phyloP scores from a whole-genome alignment of 306 rosid genomes.

The Prunus davidiana region DNA sequence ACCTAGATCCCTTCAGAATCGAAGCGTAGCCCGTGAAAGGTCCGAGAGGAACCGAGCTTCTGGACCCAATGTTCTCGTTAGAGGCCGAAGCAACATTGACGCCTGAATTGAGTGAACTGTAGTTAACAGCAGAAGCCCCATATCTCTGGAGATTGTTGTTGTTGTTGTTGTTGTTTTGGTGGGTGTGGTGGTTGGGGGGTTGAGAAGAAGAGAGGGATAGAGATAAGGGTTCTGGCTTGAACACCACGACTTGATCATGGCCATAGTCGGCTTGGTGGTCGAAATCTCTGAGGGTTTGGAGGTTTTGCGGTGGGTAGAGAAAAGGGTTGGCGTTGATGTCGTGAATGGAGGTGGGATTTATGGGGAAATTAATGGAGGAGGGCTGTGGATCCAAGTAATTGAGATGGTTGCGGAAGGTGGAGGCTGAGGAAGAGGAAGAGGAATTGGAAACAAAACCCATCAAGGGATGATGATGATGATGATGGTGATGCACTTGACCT shows the following conservation, averaged over 20 bases:
- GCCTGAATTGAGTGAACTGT: slow-evolving; percentile 2
- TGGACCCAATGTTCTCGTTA: slow-evolving; percentile 6
- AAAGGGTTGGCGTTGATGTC: slow-evolving; percentile 40
- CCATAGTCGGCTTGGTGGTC: slow-evolving; percentile 17
- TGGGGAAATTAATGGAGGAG: slow-evolving; percentile 21
- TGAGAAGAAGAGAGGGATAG: slow-evolving; percentile 65
- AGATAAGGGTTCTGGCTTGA: slow-evolving; percentile 73
- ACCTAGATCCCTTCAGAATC: slow-evolving; percentile 73
- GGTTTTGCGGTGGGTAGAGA: slow-evolving; percentile 27
- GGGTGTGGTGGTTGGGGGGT: slow-evolving; percentile 15
- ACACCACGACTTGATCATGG: slow-evolving; percentile 28
- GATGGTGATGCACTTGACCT: not conserved
- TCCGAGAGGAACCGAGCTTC: slow-evolving; percentile 47
- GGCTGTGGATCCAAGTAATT: slow-evolving; percentile 46
- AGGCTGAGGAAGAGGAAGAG: slow-evolving; percentile 24
- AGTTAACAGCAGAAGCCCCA: slow-evolving; percentile 37
- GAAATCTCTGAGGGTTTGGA: slow-evolving; percentile 35
- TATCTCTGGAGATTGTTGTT: slow-evolving; percentile 43
- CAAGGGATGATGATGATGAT: slow-evolving; percentile 14
- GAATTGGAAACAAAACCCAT: slow-evolving; percentile 41
- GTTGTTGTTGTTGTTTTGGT: slow-evolving; percentile 16
- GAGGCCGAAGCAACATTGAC: slow-evolving; percentile 19
- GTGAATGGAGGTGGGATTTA: slow-evolving; percentile 35
- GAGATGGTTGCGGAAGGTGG: slow-evolving; percentile 33
- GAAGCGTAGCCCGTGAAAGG: slow-evolving; percentile 73